Evolutionary conservation across 177 flowering plant genomes (phyloP), one percentile per base, ranked within the genome.

Genomic region (Vitis hybrid): DNA sequence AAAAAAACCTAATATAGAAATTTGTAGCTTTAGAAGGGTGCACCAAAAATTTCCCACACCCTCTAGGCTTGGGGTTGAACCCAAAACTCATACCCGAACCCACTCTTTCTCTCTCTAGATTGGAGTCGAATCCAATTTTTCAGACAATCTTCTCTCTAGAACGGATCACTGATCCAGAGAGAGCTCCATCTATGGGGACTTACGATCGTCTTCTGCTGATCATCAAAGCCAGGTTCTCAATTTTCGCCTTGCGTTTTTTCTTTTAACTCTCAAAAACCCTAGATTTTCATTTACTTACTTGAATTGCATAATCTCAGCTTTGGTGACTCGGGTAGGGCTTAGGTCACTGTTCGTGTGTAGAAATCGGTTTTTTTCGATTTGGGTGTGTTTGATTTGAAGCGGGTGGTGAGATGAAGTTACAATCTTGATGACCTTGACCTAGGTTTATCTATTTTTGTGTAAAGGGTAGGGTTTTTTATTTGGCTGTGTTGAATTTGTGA

Each of bases 91-190:
- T 52, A 19, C 59, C 52, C 23, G 12, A 55, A 5, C 56, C 26
- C 67, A 18, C 64, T 34, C 71, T 52, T 62, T 49, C 60, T 62
- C 62, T 64, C 57, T 77, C 49, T 40, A 40, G 45, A 40, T 40
- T 40, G 30, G 0, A 40, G 45, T 7, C 8, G 45, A 40, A 40
- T 40, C 45, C 45, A 40, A 3, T 7, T 40, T 7, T 40, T 5
- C 45, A 40, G 45, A 40, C 45, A 40, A 26, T 26, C 45, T 7
- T 7, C 45, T 67, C 50, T 63, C 40, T 48, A 19, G 61, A 70
- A 45, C 40, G 55, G 69, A 71, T 71, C 68, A 49, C 54, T 65
- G 11, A 34, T 26, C 50, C 21, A 34, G 26, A 65, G 59, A 56
- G 72, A 56, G 45, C 32, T 26, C 10, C 12, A 18, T 56, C 30